Evolutionary conservation across 2,329 filamentous ascomycete genomes (phyloP).

Genomic region (Aphanocladium album): DNA sequence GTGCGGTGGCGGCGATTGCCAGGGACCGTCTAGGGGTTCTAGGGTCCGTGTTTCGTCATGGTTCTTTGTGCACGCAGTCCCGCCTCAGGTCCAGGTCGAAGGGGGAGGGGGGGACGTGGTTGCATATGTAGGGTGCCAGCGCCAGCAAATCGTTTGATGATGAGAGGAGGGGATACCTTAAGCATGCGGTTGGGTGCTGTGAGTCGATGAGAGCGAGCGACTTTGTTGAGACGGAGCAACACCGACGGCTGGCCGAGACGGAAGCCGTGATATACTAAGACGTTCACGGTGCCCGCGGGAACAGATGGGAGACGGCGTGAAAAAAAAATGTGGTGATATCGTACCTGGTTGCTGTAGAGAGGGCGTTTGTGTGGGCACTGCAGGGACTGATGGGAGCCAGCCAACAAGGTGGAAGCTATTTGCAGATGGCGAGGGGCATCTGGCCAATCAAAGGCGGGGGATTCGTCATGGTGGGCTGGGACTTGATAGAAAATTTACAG

Average conservation of each 20-base stretch:
- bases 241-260: neutral
- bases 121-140: neutral
- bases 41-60: neutral
- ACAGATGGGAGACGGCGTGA: neutral
- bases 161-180: neutral
- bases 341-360: neutral
- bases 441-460: neutral
- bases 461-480: slow-evolving; percentile 2
- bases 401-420: slow-evolving; percentile 9
- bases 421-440: neutral
- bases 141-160: neutral
- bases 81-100: neutral
- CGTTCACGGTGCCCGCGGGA: slow-evolving; percentile 9
- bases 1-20: neutral
- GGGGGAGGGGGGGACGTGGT: neutral
- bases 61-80: neutral
- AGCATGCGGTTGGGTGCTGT: no score
- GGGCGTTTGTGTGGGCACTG: neutral
- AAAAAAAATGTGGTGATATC: neutral
- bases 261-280: neutral
- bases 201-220: no score
- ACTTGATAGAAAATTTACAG: neutral
- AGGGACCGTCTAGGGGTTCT: neutral
- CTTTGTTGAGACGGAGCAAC: neutral
- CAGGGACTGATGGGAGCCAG: neutral